Evolutionary conservation across 2,329 filamentous ascomycete species (phyloP).

Genomic region (Curvularia hawaiiensis): DNA sequence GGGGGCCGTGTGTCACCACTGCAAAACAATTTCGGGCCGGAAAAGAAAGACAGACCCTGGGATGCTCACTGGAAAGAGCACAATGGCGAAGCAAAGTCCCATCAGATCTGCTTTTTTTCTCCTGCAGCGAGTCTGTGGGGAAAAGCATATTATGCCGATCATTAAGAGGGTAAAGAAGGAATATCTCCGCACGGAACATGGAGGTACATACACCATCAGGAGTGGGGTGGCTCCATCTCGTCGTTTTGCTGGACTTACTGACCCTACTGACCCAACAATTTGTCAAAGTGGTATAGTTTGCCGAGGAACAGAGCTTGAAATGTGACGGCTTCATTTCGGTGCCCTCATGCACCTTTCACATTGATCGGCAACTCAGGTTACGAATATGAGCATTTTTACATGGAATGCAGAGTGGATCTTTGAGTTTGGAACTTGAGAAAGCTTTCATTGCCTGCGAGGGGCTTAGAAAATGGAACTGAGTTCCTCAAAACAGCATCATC

Average conservation of each 20-base stretch:
- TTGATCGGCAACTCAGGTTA: not conserved
- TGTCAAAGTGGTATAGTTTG: not conserved
- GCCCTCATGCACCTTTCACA: not conserved
- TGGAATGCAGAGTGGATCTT: not conserved
- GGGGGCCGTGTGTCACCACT: not conserved
- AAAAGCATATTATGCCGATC: not conserved
- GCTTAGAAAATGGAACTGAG: not conserved
- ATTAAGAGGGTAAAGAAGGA: not conserved
- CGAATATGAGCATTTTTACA: not conserved
- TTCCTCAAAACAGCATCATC: not conserved
- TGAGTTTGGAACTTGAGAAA: not conserved
- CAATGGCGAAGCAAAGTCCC: not conserved
- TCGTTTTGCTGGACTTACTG: not conserved
- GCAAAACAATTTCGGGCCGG: not conserved
- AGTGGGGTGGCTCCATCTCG: not conserved
- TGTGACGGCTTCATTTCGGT: slow-evolving; percentile 1
- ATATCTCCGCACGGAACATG: not conserved
- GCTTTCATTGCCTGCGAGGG: not conserved
- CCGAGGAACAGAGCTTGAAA: not conserved
- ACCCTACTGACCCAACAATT: not conserved
- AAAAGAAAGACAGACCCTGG: not conserved
- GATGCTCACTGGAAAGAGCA: not conserved
- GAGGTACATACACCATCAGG: not conserved
- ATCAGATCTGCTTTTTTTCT: not conserved
- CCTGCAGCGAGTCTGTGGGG: not conserved